Evolutionary conservation across 148 eudicot species (phyloP).

Genomic region (Spergularia marina): DNA sequence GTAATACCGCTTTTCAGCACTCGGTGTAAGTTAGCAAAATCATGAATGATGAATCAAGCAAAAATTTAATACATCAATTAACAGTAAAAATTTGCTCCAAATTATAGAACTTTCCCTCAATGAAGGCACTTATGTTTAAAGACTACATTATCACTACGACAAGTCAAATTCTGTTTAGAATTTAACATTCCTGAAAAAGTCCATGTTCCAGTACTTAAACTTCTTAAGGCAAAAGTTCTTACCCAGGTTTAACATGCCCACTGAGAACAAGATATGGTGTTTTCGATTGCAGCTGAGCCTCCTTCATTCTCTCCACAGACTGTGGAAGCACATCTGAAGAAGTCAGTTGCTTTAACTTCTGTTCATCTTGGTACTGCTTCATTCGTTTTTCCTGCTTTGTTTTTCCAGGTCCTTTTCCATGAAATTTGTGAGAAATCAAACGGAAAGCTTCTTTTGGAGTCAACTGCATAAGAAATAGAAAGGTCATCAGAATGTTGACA

Average conservation of each 20-base stretch:
- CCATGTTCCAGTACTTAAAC: background rate
- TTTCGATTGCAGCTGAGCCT: constrained; percentile 70
- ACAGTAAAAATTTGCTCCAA: no score
- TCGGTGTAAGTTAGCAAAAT: no score
- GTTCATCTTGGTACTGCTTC: constrained; percentile 77
- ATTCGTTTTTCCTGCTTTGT: constrained; percentile 87
- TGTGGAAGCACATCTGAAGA: constrained; percentile 82
- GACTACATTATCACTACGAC: no score
- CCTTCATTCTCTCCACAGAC: constrained; percentile 93
- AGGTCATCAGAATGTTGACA: constrained; percentile 8
- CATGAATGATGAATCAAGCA: no score
- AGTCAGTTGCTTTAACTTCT: constrained; percentile 86
- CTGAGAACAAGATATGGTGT: constrained; percentile 90
- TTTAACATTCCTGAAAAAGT: background rate
- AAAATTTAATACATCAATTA: no score
- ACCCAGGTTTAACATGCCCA: constrained; percentile 95
- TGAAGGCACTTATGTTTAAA: no score
- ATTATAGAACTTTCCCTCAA: no score
- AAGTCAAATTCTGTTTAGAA: background rate
- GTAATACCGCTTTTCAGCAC: no score
- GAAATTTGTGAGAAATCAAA: constrained; percentile 76
- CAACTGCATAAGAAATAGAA: constrained; percentile 46
- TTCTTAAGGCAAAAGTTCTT: constrained; percentile 24
- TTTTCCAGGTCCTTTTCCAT: constrained; percentile 98
- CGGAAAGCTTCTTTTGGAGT: constrained; percentile 97